A percentile compares a stretch with the other conserved stretches of the same genome.
phyloP scores from a whole-genome alignment of 169 alveolate genomes.

The Eimeria nieschulzi region DNA sequence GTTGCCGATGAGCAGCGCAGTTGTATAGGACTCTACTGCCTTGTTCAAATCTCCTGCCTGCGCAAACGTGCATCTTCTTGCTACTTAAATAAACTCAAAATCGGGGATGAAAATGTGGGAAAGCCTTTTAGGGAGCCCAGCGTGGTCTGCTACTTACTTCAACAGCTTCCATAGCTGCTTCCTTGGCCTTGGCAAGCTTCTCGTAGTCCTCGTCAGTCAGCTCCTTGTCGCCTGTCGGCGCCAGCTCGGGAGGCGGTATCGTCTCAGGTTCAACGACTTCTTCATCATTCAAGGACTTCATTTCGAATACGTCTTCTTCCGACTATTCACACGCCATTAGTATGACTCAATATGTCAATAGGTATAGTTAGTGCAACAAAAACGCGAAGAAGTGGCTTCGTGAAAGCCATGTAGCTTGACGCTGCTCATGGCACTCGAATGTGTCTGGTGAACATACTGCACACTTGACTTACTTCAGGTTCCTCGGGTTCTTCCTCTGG shows the following conservation, averaged over 20 bases:
- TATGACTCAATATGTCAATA: slow-evolving; percentile 74
- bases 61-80: neutral
- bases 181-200: slow-evolving; percentile 79
- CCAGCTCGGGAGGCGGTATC: slow-evolving; percentile 80
- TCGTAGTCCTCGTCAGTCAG: slow-evolving; percentile 80
- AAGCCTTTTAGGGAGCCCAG: neutral
- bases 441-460: slow-evolving; percentile 26
- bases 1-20: slow-evolving; percentile 79
- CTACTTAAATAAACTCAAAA: neutral
- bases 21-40: slow-evolving; percentile 79
- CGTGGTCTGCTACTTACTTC: slow-evolving; percentile 36
- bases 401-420: neutral
- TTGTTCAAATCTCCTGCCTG: slow-evolving; percentile 76
- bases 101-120: neutral
- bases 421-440: neutral
- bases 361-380: neutral
- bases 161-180: slow-evolving; percentile 76
- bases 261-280: slow-evolving; percentile 79
- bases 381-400: neutral
- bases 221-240: slow-evolving; percentile 81
- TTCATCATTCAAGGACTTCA: slow-evolving; percentile 75
- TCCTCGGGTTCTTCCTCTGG: slow-evolving; percentile 70
- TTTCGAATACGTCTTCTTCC: slow-evolving; percentile 77
- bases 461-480: slow-evolving; percentile 59
- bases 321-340: slow-evolving; percentile 39